Conservation (phyloP, 2,329 filamentous ascomycete genomes). For the Phialophora tarda region DNA sequence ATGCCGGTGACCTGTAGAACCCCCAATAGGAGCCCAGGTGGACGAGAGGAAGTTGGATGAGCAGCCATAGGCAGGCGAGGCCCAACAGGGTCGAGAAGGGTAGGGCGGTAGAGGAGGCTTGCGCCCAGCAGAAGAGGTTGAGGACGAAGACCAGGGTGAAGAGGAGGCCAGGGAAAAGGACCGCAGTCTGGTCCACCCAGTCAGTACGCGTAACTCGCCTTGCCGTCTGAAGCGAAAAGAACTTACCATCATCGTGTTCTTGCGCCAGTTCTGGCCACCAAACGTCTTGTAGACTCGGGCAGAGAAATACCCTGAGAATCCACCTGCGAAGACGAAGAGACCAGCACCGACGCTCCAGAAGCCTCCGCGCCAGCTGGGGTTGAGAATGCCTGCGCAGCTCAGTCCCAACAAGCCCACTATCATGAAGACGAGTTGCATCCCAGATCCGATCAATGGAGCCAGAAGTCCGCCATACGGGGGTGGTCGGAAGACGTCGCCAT, state of each 20-base stretch:
- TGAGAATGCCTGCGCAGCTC: constrained; percentile 77
- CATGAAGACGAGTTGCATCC: constrained; percentile 87
- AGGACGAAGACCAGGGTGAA: constrained; percentile 78
- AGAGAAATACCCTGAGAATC: constrained; percentile 88
- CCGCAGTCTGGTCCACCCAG: constrained; percentile 61
- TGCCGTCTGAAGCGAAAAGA: neutral
- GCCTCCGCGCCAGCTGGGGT: constrained; percentile 86
- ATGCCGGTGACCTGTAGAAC: constrained; percentile 68
- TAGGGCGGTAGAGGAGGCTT: constrained; percentile 84
- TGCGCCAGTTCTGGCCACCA: constrained; percentile 73
- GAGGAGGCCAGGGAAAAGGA: constrained; percentile 77
- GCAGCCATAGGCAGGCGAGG: constrained; percentile 77
- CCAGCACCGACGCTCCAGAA: constrained; percentile 84
- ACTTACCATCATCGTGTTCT: constrained; percentile 71
- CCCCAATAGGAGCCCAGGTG: constrained; percentile 81
- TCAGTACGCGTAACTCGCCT: constrained; percentile 18
- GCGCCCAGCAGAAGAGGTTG: constrained; percentile 88
- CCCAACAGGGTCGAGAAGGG: constrained; percentile 79
- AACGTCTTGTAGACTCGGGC: constrained; percentile 83
- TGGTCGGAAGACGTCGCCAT: constrained; percentile 84
- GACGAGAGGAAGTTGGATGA: constrained; percentile 83
- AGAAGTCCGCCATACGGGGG: constrained; percentile 73
- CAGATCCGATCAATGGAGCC: constrained; percentile 81
- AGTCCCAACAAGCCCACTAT: constrained; percentile 72
- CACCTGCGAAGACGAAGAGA: constrained; percentile 79